A percentile compares a stretch with the other conserved stretches of the same genome.
These are phyloP conservation scores for Candida mattraensis DNA, from an alignment of 805 yeast genomes.

Conservation along the genomic window DNA sequence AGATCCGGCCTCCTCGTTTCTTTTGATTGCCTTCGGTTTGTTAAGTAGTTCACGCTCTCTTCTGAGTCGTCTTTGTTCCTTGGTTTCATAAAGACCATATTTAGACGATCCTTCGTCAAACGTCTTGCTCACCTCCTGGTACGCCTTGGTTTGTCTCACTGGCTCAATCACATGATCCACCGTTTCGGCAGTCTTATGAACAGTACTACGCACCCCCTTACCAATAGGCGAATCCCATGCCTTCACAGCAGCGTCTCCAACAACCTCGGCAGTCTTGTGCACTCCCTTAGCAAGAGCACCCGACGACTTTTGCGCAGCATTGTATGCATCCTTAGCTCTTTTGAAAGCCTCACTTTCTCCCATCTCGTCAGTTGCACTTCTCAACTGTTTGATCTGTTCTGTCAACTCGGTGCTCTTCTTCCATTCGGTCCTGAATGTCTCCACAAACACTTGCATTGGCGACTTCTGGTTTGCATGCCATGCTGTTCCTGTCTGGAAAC, in stretches of 20 bases:
- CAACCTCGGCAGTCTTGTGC: slow-evolving; percentile 88
- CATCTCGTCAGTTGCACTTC: slow-evolving; percentile 92
- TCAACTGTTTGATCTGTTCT: slow-evolving; percentile 89
- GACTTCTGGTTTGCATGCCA: slow-evolving; percentile 46
- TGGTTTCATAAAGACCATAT: slow-evolving; percentile 90
- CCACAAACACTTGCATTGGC: slow-evolving; percentile 89
- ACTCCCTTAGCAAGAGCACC: slow-evolving; percentile 68
- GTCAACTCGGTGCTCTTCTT: slow-evolving; percentile 86
- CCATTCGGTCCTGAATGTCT: slow-evolving; percentile 90
- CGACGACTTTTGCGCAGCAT: slow-evolving; percentile 71
- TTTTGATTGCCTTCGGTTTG: slow-evolving; percentile 66
- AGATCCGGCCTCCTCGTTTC: slow-evolving; percentile 79
- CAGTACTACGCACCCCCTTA: slow-evolving; percentile 81
- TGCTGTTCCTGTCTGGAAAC: slow-evolving; percentile 15
- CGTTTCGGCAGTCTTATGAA: slow-evolving; percentile 76
- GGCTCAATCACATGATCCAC: slow-evolving; percentile 92
- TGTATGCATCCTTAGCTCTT: slow-evolving; percentile 89
- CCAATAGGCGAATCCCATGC: slow-evolving; percentile 98
- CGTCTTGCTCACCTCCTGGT: slow-evolving; percentile 83
- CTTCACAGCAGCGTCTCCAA: slow-evolving; percentile 82
- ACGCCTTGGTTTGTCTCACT: slow-evolving; percentile 83
- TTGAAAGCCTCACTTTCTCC: slow-evolving; percentile 93
- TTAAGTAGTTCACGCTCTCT: slow-evolving; percentile 61
- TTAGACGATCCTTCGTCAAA: slow-evolving; percentile 90
- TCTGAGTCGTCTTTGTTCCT: slow-evolving; percentile 74